These are phyloP conservation scores for Gillenia trifoliata DNA, from an alignment of 306 rosid genomes.

Conservation along the genomic window DNA sequence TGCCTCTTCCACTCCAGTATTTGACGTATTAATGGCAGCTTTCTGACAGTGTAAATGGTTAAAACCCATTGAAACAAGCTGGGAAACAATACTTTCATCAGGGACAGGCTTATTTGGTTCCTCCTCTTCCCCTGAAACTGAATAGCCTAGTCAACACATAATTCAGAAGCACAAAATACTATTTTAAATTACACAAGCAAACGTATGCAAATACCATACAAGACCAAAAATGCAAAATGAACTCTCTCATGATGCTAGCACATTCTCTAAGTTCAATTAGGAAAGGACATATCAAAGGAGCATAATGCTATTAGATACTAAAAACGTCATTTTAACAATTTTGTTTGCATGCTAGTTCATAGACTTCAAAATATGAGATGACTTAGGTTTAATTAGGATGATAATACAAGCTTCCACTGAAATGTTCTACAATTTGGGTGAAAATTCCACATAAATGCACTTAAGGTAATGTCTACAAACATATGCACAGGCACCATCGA, in stretches of 20 bases:
- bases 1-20: constrained; percentile 90
- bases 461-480: background rate
- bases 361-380: background rate
- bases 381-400: background rate
- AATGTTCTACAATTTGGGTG: background rate
- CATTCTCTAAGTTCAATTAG: background rate
- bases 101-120: constrained; percentile 41
- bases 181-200: background rate
- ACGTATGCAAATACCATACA: background rate
- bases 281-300: background rate
- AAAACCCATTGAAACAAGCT: constrained; percentile 97
- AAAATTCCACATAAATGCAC: background rate
- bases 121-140: constrained; percentile 48
- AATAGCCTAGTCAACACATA: background rate
- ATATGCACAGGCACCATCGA: background rate
- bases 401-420: background rate
- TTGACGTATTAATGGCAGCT: constrained; percentile 85
- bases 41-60: constrained; percentile 74
- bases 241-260: background rate
- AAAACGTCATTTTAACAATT: background rate
- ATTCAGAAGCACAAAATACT: background rate
- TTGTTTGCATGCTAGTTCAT: background rate
- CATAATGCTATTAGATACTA: background rate
- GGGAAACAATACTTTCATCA: constrained; percentile 71
- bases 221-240: background rate